Evolutionary conservation across 441 rosid species (phyloP), one percentile per base, ranked within the genome.

Genomic region (Mallotus repandus): DNA sequence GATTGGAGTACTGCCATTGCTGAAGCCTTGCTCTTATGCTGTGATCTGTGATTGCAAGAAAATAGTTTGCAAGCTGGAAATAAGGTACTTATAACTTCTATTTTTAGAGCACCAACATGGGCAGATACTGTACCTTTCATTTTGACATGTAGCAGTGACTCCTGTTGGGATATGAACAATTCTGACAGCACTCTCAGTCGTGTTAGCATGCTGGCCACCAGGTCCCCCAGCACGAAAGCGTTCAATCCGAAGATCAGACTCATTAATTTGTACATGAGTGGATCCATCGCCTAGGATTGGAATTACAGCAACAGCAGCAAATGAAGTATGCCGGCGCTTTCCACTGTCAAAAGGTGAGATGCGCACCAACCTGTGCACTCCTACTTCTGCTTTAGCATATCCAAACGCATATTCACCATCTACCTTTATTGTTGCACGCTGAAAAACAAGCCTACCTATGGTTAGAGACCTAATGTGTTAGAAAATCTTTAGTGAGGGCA

Each of bases 1-100:
- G 97, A 95, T 78, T 95, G 99, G 52, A 95, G 89, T 77, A 95
- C 99, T 6, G 92, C 89, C 97, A 95, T 91, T 68, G 99, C 98
- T n/a, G 97, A 89, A 75, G 97, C 97, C 86, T 93, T 96, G 75
- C 93, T 93, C 85, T 81, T 84, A 81, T 93, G 99, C 50, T 95
- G 99, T 43, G 97, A 95, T 83, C 98, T 95, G 80, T 63, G 56
- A 22, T 72, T 48, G 45, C 38, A 58, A 62, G 25, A 53, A 68
- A 70, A 74, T 49, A 11, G 66, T 54, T 7, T 56, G 25, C 29
- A 16, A 21, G 5, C n/a, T 15, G 2, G 68, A 32, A 32, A 19
- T 9, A 35, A 41, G 32, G 55, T 22, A 9, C 14, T 12, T 15
- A 13, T 22, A 41, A 66, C 63, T 55, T 56, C 45, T 16, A 25